These are phyloP conservation scores for Sordariomycetes sp. DNA, from an alignment of 2,329 filamentous ascomycete species.

Conservation along the genomic window DNA sequence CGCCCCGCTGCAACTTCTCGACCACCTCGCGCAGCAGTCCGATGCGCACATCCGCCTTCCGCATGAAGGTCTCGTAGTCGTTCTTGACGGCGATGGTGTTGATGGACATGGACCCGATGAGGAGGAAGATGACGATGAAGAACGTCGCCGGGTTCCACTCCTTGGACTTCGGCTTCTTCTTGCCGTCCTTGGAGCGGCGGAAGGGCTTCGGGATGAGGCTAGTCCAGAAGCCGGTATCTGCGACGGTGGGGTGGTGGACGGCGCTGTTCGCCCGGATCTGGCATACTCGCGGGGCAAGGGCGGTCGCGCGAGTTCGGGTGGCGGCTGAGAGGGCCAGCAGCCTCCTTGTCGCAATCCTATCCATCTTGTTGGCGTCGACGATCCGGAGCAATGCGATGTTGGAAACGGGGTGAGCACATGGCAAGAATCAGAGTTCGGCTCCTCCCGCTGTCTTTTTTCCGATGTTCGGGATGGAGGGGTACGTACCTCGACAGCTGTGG, in stretches of 20 bases:
- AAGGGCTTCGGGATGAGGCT: conserved; percentile 59
- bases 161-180: conserved; percentile 32
- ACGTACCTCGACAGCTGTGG: conserved; percentile 8
- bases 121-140: conserved; percentile 69
- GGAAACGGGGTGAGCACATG: neutral
- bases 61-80: conserved; percentile 60
- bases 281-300: neutral
- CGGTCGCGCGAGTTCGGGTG: neutral
- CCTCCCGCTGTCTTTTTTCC: neutral
- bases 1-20: conserved; percentile 57
- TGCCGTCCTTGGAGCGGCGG: conserved; percentile 26
- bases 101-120: conserved; percentile 94
- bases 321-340: neutral
- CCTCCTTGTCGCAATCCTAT: neutral
- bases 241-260: conserved; percentile 32
- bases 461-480: neutral
- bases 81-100: conserved; percentile 77
- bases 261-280: conserved; percentile 22
- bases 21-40: conserved; percentile 65
- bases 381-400: neutral
- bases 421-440: neutral
- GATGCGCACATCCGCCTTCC: conserved; percentile 72
- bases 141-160: conserved; percentile 76
- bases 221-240: conserved; percentile 55
- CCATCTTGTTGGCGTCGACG: neutral